Conservation (phyloP, 2,329 filamentous ascomycete genomes). For the Fusarium aywerte region DNA sequence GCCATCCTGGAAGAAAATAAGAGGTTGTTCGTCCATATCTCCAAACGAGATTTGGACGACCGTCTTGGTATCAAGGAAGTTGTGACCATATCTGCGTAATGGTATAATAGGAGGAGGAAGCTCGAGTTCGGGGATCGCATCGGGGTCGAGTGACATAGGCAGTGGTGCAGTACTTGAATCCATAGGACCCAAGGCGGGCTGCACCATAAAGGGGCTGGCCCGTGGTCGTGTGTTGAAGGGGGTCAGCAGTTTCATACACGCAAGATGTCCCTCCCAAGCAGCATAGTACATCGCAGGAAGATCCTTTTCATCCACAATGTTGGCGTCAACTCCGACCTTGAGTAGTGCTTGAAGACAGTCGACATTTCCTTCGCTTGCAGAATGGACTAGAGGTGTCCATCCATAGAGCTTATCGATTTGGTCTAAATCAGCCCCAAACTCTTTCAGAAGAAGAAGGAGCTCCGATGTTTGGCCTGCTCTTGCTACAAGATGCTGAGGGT, state of each 20-base stretch:
- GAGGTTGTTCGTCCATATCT: slow-evolving; percentile 76
- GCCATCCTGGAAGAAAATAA: slow-evolving; percentile 96
- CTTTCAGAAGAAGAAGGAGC: slow-evolving; percentile 81
- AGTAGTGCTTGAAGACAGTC: slow-evolving; percentile 85
- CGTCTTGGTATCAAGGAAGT: slow-evolving; percentile 97
- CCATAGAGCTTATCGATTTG: slow-evolving; percentile 96
- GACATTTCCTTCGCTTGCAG: slow-evolving; percentile 94
- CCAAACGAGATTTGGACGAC: slow-evolving; percentile 95
- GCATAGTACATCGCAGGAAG: slow-evolving; percentile 98
- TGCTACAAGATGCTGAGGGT: slow-evolving; percentile 95
- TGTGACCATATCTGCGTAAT: slow-evolving; percentile 92
- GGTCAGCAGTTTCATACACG: slow-evolving; percentile 90
- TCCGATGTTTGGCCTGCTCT: slow-evolving; percentile 85
- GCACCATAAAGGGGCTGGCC: slow-evolving; percentile 58
- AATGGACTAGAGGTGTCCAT: slow-evolving; percentile 96
- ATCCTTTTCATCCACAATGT: slow-evolving; percentile 89
- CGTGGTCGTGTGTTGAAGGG: slow-evolving; percentile 62
- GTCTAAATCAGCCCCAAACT: slow-evolving; percentile 89
- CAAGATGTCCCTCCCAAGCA: slow-evolving; percentile 95
- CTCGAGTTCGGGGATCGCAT: slow-evolving; percentile 91
- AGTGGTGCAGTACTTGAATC: slow-evolving; percentile 62
- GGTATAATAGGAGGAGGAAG: slow-evolving; percentile 97
- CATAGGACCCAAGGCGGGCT: slow-evolving; percentile 57
- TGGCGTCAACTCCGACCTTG: slow-evolving; percentile 79
- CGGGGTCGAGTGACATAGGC: slow-evolving; percentile 77